Evolutionary conservation across 2,329 filamentous ascomycete genomes (phyloP).

Genomic region (Aspergillus ochraceus): DNA sequence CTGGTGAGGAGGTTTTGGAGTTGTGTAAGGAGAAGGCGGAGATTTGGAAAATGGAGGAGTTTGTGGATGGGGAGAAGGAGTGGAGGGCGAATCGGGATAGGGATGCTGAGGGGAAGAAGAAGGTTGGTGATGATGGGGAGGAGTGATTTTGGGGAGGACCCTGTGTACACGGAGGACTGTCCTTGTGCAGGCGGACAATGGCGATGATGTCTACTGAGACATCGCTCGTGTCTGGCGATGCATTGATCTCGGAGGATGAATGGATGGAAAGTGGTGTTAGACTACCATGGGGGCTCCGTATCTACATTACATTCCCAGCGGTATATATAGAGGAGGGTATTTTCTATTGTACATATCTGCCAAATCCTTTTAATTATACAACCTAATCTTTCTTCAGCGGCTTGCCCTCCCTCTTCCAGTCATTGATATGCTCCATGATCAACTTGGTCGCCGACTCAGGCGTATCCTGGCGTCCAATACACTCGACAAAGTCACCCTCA

Average conservation of each 20-base stretch:
- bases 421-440: slow-evolving; percentile 81
- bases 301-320: not conserved
- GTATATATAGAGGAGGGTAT: slow-evolving; percentile 25
- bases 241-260: slow-evolving; percentile 7
- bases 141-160: not conserved
- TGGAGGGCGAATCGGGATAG: slow-evolving; percentile 90
- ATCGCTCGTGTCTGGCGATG: not conserved
- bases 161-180: not conserved
- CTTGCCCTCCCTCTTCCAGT: slow-evolving; percentile 62
- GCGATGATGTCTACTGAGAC: not conserved
- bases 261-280: not conserved
- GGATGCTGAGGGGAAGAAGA: slow-evolving; percentile 47
- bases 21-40: slow-evolving; percentile 83
- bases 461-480: slow-evolving; percentile 90
- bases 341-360: slow-evolving; percentile 25
- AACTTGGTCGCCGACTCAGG: slow-evolving; percentile 80
- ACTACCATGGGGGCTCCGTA: not conserved
- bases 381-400: slow-evolving; percentile 50
- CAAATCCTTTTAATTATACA: slow-evolving; percentile 9
- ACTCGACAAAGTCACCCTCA: slow-evolving; percentile 97
- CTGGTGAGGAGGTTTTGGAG: slow-evolving; percentile 86
- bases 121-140: no score
- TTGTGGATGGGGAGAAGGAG: slow-evolving; percentile 68
- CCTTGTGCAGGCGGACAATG: not conserved
- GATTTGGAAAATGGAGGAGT: slow-evolving; percentile 93